A percentile compares a stretch with the other conserved stretches of the same genome.
These are phyloP conservation scores for Rhizopus delemar DNA, from an alignment of 371 early-diverging fungal genomes.

Conservation along the genomic window DNA sequence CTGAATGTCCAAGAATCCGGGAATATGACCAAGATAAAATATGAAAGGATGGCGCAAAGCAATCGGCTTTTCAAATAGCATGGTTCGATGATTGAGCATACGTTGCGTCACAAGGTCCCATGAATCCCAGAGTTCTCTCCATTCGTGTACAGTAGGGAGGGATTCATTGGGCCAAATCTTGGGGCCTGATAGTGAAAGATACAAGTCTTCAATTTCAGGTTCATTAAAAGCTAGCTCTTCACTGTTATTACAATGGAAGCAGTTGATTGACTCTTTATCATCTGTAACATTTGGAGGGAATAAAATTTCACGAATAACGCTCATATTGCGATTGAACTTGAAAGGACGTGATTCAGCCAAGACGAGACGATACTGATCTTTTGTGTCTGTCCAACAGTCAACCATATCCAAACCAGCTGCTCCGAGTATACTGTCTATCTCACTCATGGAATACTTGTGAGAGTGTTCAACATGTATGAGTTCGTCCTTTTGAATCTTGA, in stretches of 20 bases:
- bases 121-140: conserved; percentile 76
- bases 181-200: neutral
- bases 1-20: conserved; percentile 85
- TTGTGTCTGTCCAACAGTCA: conserved; percentile 65
- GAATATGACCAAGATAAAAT: conserved; percentile 91
- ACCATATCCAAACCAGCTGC: conserved; percentile 55
- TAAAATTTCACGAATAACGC: conserved; percentile 12
- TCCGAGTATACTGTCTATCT: conserved; percentile 60
- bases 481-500: conserved; percentile 67
- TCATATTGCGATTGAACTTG: conserved; percentile 40
- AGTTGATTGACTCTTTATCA: conserved; percentile 19
- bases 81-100: conserved; percentile 59
- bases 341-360: conserved; percentile 74
- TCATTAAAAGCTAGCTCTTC: neutral
- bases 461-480: conserved; percentile 88
- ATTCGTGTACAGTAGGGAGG: conserved; percentile 65
- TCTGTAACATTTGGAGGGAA: conserved; percentile 14
- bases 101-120: conserved; percentile 75
- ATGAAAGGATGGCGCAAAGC: conserved; percentile 85
- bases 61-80: conserved; percentile 75
- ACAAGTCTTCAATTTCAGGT: conserved; percentile 5
- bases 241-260: conserved; percentile 18
- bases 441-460: conserved; percentile 75
- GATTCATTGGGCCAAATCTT: conserved; percentile 27
- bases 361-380: conserved; percentile 69